phyloP scores from a whole-genome alignment of 257 asterid genomes.

The Scutellaria baicalensis region DNA sequence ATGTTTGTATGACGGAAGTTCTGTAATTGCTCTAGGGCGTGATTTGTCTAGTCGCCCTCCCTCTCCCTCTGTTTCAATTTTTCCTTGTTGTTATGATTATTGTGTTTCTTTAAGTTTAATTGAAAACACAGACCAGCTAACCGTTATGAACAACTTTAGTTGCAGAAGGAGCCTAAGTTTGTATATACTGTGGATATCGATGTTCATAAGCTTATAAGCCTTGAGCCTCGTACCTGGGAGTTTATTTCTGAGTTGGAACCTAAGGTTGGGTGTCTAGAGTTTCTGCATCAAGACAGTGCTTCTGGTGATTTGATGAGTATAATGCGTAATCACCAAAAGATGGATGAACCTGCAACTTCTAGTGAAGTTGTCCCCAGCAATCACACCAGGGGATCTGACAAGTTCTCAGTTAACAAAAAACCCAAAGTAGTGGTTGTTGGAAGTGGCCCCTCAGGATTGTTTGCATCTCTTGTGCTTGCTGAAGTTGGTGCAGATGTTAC shows the following conservation, averaged over 20 bases:
- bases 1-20: not conserved
- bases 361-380: slow-evolving; percentile 20
- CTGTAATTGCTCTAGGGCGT: not conserved
- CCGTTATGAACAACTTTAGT: slow-evolving; percentile 17
- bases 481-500: slow-evolving; percentile 95
- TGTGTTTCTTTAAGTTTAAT: not conserved
- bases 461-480: slow-evolving; percentile 96
- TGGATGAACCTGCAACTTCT: slow-evolving; percentile 21
- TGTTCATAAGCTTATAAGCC: slow-evolving; percentile 46
- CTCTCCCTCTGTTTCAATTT: not conserved
- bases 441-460: slow-evolving; percentile 94
- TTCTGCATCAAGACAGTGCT: slow-evolving; percentile 30
- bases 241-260: slow-evolving; percentile 76
- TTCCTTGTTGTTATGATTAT: not conserved
- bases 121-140: slow-evolving; percentile 1
- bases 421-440: slow-evolving; percentile 86
- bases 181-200: slow-evolving; percentile 88
- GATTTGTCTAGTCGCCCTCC: not conserved
- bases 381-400: slow-evolving; percentile 17
- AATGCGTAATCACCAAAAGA: slow-evolving; percentile 29
- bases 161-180: slow-evolving; percentile 81
- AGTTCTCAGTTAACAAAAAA: slow-evolving; percentile 25
- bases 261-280: slow-evolving; percentile 61
- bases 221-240: slow-evolving; percentile 79
- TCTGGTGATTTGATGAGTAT: slow-evolving; percentile 54